Evolutionary conservation across 1,284 basidiomycete genomes (phyloP), one percentile per base, ranked within the genome.

Genomic region (Cryptococcus sp.): DNA sequence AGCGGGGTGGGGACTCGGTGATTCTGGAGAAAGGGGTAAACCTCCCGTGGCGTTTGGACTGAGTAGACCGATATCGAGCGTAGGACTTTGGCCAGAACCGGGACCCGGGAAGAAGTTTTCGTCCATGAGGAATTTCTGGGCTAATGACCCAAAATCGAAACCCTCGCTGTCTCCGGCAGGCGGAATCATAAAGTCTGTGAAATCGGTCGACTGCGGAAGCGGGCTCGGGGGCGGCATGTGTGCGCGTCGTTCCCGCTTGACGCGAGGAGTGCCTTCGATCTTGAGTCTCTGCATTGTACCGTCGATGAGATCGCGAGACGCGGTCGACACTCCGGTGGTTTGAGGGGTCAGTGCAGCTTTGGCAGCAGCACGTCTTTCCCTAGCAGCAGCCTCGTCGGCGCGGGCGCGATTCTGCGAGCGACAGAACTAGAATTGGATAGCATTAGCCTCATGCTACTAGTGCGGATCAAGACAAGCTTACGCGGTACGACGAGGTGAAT

Each of bases 401-500:
- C 72, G 56, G 15, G 69, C 69, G 41, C 66, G 83, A 71, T 94
- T 94, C 49, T 93, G 89, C 19, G 76, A 66, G 74, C 88, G 88
- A 75, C 90, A 93, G 88, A 91, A 92, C 90, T 93, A 66, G 56
- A 8, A 45, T 16, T 52, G 13, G 20, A 38, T 11, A 31, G 38
- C 45, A 38, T 15, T 10, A 51, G n/a, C 4, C 17, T 31, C 15
- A 3, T 11, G 6, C 35, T 48, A 10, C 23, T 35, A 25, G 16
- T 19, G n/a, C 16, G 39, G 17, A 44, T 38, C 16, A 25, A 25
- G 35, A 45, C 48, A 51, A 40, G 67, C 82, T 61, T 64, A 91
- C 91, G 84, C 85, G 88, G 78, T 93, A 96, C 1, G 92, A 93
- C 0, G 89, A 93, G 23, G 93, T 85, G 70, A 96, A 96, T 1